These are phyloP conservation scores for Sarocladium brachiariae DNA, from an alignment of 2,329 filamentous ascomycete genomes.

Conservation along the genomic window DNA sequence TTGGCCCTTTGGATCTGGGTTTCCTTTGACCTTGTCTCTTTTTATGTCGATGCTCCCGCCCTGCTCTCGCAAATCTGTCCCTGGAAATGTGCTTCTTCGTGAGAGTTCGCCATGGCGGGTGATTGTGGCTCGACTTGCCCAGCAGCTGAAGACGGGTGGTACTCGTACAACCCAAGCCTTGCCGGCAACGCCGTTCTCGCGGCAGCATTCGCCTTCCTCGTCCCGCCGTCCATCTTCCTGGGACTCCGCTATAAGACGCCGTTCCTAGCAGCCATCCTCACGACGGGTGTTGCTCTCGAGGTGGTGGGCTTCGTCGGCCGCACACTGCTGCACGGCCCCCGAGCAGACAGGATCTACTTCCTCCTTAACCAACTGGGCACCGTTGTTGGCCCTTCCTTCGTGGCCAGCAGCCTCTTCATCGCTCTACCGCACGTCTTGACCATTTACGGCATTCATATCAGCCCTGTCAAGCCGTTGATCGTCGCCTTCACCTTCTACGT, in stretches of 20 bases:
- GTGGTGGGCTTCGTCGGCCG: conserved; percentile 40
- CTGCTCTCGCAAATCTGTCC: not conserved
- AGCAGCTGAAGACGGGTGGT: conserved; percentile 28
- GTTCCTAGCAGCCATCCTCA: conserved; percentile 33
- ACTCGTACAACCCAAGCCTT: conserved; percentile 28
- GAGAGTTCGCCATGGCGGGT: conserved; percentile 26
- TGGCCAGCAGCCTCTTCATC: conserved; percentile 36
- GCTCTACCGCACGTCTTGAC: conserved; percentile 39
- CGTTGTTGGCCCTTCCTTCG: conserved; percentile 38
- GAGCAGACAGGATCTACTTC: conserved; percentile 23
- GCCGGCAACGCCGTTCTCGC: conserved; percentile 35
- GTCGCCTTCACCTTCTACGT: conserved; percentile 27
- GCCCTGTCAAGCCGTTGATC: conserved; percentile 27
- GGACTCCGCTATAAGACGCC: conserved; percentile 33
- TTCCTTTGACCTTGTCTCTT: not conserved
- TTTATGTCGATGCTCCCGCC: not conserved
- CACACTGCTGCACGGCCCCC: conserved; percentile 30
- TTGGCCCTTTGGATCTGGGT: too few species aligned
- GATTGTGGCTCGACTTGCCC: conserved; percentile 30
- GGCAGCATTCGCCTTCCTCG: conserved; percentile 30
- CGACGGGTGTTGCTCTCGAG: conserved; percentile 35
- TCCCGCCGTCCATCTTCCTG: conserved; percentile 29
- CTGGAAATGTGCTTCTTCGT: conserved; percentile 17
- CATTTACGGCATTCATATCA: conserved; percentile 38
- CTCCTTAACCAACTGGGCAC: conserved; percentile 40